Evolutionary conservation across 257 asterid genomes (phyloP).

Genomic region (Anisodus acutangulus): DNA sequence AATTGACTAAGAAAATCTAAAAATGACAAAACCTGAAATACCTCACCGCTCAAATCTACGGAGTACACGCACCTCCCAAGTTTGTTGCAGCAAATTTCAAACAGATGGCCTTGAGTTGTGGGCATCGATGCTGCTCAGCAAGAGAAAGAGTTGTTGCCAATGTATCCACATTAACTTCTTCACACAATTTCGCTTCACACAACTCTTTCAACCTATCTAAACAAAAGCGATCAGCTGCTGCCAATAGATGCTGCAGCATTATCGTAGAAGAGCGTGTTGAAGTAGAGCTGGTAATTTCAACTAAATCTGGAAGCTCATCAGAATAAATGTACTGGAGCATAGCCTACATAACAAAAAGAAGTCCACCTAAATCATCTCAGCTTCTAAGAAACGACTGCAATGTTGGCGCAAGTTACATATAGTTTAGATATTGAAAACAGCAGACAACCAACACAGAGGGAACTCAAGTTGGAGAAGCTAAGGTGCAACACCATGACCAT

Average conservation of each 20-base stretch:
- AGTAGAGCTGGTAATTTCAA: slow-evolving; percentile 62
- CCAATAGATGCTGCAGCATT: slow-evolving; percentile 92
- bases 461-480: slow-evolving; percentile 14
- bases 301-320: slow-evolving; percentile 67
- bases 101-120: slow-evolving; percentile 87
- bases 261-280: slow-evolving; percentile 61
- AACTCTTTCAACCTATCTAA: slow-evolving; percentile 84
- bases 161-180: slow-evolving; percentile 71
- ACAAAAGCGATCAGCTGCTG: slow-evolving; percentile 95
- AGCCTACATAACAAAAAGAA: slow-evolving; percentile 62
- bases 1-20: slow-evolving; percentile 46
- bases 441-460: background rate
- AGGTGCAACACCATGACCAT: slow-evolving; percentile 2
- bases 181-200: slow-evolving; percentile 88
- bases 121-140: slow-evolving; percentile 87
- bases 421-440: background rate
- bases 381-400: background rate
- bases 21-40: slow-evolving; percentile 77
- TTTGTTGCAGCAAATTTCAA: slow-evolving; percentile 90
- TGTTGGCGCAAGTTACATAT: background rate
- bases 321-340: slow-evolving; percentile 83
- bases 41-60: slow-evolving; percentile 86
- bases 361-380: slow-evolving; percentile 20
- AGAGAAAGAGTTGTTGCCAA: slow-evolving; percentile 92
- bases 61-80: slow-evolving; percentile 99